These are phyloP conservation scores for Polyporus arcularius DNA, from an alignment of 768 basidiomycete species.

Conservation along the genomic window DNA sequence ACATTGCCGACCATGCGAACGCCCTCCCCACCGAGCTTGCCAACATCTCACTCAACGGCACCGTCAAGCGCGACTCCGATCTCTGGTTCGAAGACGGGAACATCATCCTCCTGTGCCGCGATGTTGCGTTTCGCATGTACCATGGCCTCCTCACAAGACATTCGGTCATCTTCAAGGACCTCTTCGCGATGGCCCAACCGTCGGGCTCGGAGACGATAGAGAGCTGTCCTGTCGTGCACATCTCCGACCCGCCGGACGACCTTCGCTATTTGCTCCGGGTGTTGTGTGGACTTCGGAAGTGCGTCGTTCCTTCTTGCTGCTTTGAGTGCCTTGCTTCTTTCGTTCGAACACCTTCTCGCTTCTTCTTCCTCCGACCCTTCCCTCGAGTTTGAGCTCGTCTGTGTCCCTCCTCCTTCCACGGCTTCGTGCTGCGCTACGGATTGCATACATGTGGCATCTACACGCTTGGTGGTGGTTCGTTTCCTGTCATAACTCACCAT, in stretches of 20 bases:
- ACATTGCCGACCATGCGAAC: conserved; percentile 14
- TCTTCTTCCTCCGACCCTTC: neutral
- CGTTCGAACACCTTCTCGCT: neutral
- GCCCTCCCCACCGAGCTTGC: conserved; percentile 18
- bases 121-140: conserved; percentile 20
- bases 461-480: too few species aligned
- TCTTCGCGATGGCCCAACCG: conserved; percentile 22
- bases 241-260: conserved; percentile 20
- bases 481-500: too few species aligned
- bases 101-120: conserved; percentile 20
- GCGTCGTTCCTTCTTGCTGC: neutral
- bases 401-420: neutral
- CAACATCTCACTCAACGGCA: conserved; percentile 13
- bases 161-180: conserved; percentile 25
- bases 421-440: too few species aligned
- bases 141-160: conserved; percentile 23
- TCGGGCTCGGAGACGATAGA: conserved; percentile 18
- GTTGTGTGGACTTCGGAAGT: conserved; percentile 14
- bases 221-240: conserved; percentile 20
- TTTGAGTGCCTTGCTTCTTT: neutral
- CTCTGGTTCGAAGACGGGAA: conserved; percentile 29
- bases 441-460: neutral
- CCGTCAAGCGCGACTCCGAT: conserved; percentile 20
- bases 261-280: conserved; percentile 15
- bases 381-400: neutral